A percentile compares a stretch with the other conserved stretches of the same genome.
Conservation (phyloP, 768 basidiomycete genomes). For the Austroboletus eburneus region DNA sequence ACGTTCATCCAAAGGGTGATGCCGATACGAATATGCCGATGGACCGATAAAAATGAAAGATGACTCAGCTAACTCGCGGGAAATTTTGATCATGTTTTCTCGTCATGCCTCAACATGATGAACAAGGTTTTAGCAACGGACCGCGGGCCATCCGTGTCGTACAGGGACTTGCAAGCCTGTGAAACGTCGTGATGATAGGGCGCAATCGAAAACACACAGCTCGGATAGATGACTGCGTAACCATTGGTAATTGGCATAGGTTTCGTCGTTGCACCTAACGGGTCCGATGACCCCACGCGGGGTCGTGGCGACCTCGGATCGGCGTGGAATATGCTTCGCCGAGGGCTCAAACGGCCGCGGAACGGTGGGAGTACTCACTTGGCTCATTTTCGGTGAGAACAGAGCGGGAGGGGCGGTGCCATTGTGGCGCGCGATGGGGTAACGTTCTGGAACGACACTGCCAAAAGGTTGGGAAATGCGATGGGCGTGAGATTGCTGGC, state of each 20-base stretch:
- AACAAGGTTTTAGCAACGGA: too few relatives aligned
- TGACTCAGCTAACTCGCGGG: too few relatives aligned
- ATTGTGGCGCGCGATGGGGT: not conserved
- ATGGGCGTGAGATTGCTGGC: not conserved
- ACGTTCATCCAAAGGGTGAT: too few relatives aligned
- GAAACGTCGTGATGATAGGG: not conserved
- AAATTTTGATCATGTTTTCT: too few relatives aligned
- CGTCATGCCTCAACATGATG: too few relatives aligned
- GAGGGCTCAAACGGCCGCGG: not conserved
- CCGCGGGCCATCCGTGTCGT: too few relatives aligned
- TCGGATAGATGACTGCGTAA: not conserved
- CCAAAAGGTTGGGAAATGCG: not conserved
- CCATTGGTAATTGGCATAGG: not conserved
- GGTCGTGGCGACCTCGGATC: not conserved
- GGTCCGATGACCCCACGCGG: not conserved
- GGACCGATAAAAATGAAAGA: too few relatives aligned
- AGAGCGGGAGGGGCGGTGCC: not conserved
- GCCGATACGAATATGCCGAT: too few relatives aligned
- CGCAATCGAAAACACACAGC: not conserved
- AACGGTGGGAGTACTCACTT: not conserved
- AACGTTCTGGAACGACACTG: not conserved
- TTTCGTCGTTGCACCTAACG: not conserved
- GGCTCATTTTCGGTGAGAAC: not conserved
- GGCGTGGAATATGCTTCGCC: not conserved
- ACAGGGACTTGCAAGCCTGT: not conserved